Conservation (phyloP, 176 grass and related monocot species). For the Zoysia japonica region DNA sequence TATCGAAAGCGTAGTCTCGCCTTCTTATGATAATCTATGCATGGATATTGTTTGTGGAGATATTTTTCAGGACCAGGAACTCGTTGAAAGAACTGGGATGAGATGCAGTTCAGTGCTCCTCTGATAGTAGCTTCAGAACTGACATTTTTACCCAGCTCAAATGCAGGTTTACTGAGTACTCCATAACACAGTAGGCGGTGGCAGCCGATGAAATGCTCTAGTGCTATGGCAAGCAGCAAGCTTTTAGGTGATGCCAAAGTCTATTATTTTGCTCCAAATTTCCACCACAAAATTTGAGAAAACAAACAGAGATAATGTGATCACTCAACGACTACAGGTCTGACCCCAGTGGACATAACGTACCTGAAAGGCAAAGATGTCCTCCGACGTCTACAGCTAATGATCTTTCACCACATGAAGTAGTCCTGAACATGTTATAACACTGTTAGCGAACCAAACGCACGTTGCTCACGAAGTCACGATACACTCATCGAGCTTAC, state of each 20-base stretch:
- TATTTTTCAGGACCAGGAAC: conserved; percentile 2
- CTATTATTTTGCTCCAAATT: neutral
- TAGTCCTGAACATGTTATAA: neutral
- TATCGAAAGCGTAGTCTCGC: conserved; percentile 34
- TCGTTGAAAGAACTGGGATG: neutral
- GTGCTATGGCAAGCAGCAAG: neutral
- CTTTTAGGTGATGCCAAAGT: neutral
- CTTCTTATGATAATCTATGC: conserved; percentile 23
- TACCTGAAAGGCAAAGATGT: neutral
- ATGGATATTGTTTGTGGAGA: neutral
- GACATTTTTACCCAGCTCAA: conserved; percentile 9
- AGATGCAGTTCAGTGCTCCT: neutral
- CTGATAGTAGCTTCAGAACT: neutral
- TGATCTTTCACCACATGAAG: neutral
- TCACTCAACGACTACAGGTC: neutral
- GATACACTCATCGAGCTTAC: neutral
- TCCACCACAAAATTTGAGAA: neutral
- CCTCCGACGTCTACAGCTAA: neutral
- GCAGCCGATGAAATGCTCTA: neutral
- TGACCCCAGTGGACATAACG: neutral
- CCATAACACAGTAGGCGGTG: neutral
- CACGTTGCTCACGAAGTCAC: neutral
- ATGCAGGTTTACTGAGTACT: neutral
- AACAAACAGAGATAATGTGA: neutral
- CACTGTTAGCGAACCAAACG: neutral